phyloP scores from a whole-genome alignment of 1,284 basidiomycete species.

The Hemileia vastatrix region DNA sequence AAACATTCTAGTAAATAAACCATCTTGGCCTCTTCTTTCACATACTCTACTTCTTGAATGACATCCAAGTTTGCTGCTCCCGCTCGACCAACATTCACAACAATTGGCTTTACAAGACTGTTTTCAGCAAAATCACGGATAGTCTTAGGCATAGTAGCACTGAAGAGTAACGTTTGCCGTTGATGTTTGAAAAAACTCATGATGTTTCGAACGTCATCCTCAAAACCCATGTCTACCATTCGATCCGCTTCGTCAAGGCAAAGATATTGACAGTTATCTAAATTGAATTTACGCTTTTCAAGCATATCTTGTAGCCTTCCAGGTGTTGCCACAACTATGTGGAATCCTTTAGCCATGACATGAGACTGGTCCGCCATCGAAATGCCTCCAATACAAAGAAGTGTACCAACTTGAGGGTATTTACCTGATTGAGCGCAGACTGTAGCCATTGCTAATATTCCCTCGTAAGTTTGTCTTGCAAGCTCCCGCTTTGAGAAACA shows the following conservation, averaged over 20 bases:
- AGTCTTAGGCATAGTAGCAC: constrained; percentile 96
- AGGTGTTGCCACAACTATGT: constrained; percentile 79
- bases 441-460: constrained; percentile 71
- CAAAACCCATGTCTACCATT: constrained; percentile 98
- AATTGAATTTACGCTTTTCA: constrained; percentile 81
- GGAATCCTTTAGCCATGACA: constrained; percentile 76
- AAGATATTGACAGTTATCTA: constrained; percentile 68
- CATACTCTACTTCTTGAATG: constrained; percentile 94
- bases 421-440: constrained; percentile 61
- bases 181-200: constrained; percentile 98
- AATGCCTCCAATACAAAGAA: constrained; percentile 95
- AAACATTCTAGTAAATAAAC: constrained; percentile 93
- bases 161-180: constrained; percentile 92
- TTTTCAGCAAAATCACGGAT: constrained; percentile 98
- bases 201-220: constrained; percentile 95
- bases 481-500: constrained; percentile 57
- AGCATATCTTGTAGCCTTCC: constrained; percentile 51
- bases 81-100: constrained; percentile 95
- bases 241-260: constrained; percentile 99
- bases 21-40: constrained; percentile 99
- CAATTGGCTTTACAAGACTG: constrained; percentile 78
- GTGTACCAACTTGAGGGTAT: constrained; percentile 72
- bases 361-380: constrained; percentile 93
- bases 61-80: constrained; percentile 96
- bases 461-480: constrained; percentile 92